Conservation (phyloP, 2,329 filamentous ascomycete genomes). For the Kalaharituber pfeilii region DNA sequence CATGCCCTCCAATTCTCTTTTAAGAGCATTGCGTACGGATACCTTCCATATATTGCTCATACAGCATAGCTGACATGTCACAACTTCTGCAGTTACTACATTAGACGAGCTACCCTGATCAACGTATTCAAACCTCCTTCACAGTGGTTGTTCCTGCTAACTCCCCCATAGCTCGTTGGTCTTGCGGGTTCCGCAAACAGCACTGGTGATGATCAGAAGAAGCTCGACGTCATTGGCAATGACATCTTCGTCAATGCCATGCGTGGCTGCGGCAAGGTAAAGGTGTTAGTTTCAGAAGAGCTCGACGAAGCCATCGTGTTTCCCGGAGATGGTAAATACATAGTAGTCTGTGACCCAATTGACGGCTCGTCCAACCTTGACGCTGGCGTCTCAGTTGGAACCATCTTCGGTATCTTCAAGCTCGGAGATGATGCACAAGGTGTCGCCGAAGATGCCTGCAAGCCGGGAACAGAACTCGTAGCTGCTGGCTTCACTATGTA, state of each 20-base stretch:
- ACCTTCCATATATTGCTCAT: background rate
- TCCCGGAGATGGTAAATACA: slow-evolving; percentile 61
- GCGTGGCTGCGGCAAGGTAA: slow-evolving; percentile 78
- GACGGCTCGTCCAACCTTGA: slow-evolving; percentile 96
- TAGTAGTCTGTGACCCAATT: slow-evolving; percentile 92
- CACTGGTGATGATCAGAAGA: slow-evolving; percentile 97
- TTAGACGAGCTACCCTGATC: slow-evolving; percentile 84
- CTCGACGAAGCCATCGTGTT: slow-evolving; percentile 88
- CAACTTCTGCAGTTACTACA: slow-evolving; percentile 50
- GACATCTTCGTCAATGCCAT: slow-evolving; percentile 94
- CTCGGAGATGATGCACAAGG: slow-evolving; percentile 58
- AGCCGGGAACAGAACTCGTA: slow-evolving; percentile 76
- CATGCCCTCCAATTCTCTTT: slow-evolving; percentile 98
- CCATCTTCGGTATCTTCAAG: slow-evolving; percentile 90
- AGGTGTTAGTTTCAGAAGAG: slow-evolving; percentile 90
- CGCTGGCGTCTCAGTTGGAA: slow-evolving; percentile 91
- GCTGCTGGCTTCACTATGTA: slow-evolving; percentile 99
- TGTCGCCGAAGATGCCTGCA: slow-evolving; percentile 69
- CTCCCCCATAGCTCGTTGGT: slow-evolving; percentile 45
- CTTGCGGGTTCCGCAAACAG: slow-evolving; percentile 87
- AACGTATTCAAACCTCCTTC: slow-evolving; percentile 34
- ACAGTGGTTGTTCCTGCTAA: no score
- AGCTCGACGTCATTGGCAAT: slow-evolving; percentile 97
- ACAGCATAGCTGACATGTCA: background rate
- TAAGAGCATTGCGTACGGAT: slow-evolving; percentile 67